Evolutionary conservation across 208 protist species (phyloP).

Genomic region (Jaenimonas drosophilae): DNA sequence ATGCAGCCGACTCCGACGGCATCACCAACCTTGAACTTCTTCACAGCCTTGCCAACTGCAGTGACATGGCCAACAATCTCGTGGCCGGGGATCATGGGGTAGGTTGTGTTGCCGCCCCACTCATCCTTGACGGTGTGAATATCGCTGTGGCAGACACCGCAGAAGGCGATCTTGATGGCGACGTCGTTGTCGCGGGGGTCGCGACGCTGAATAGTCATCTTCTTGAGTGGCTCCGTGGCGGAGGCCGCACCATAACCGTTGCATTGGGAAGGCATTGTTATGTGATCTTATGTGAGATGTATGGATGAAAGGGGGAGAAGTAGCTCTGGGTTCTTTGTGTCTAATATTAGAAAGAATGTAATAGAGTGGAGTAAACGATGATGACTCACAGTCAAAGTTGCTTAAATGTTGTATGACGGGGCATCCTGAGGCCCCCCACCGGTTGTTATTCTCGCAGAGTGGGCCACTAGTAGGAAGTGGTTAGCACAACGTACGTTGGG

Average conservation of each 20-base stretch:
- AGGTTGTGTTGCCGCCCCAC: constrained; percentile 29
- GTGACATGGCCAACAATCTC: constrained; percentile 71
- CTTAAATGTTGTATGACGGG: no score
- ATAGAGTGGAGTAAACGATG: no score
- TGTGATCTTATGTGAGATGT: constrained; percentile 3
- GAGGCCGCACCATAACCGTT: constrained; percentile 23
- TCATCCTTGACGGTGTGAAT: constrained; percentile 51
- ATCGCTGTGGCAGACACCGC: constrained; percentile 82
- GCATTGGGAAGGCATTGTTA: neutral
- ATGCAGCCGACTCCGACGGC: constrained; percentile 81
- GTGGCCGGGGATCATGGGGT: constrained; percentile 60
- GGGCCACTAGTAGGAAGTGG: no score
- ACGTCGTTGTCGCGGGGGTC: constrained; percentile 32
- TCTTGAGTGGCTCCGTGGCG: constrained; percentile 25
- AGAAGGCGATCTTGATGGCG: constrained; percentile 66
- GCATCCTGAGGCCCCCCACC: no score
- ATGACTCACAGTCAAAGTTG: no score
- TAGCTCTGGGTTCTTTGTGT: no score
- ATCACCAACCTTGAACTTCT: constrained; percentile 73
- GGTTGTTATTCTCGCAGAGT: no score
- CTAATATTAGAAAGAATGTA: no score
- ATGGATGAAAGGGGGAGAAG: no score
- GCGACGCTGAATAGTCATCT: constrained; percentile 28
- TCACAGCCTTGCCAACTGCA: constrained; percentile 47
- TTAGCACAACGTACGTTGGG: no score